These are phyloP conservation scores for Chlamydomonas reinhardtii DNA, from an alignment of 163 green algal species.

Conservation along the genomic window DNA sequence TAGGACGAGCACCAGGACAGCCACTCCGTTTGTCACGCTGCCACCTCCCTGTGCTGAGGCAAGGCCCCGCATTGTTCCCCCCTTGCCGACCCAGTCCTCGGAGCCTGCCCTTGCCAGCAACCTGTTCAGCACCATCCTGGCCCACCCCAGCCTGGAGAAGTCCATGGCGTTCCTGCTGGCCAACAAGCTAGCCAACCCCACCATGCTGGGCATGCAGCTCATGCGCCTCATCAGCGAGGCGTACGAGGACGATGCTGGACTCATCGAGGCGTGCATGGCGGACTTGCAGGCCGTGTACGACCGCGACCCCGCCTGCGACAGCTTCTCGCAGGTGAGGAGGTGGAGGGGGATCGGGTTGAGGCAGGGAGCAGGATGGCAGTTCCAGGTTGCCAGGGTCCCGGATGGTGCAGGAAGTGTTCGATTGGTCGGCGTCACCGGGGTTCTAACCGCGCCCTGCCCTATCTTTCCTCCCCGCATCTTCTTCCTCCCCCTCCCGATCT, in stretches of 20 bases:
- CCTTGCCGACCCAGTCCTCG: constrained; percentile 50
- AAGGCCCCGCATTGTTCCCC: not conserved
- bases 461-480: no score
- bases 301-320: constrained; percentile 95
- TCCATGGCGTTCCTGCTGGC: constrained; percentile 87
- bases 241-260: constrained; percentile 74
- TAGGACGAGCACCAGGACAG: no score
- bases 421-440: no score
- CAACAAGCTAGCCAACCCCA: constrained; percentile 91
- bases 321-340: constrained; percentile 29
- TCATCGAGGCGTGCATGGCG: constrained; percentile 62
- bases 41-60: no score
- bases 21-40: no score
- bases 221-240: constrained; percentile 84
- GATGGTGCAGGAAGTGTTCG: not conserved
- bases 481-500: no score
- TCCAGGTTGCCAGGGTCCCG: not conserved
- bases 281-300: constrained; percentile 86
- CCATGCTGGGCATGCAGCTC: constrained; percentile 89
- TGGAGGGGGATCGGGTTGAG: no score
- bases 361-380: no score
- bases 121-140: constrained; percentile 85
- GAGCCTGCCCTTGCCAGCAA: constrained; percentile 86
- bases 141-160: constrained; percentile 79
- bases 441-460: no score